Conservation (phyloP, 129 eudicot species). For the Lactuca saligna region DNA sequence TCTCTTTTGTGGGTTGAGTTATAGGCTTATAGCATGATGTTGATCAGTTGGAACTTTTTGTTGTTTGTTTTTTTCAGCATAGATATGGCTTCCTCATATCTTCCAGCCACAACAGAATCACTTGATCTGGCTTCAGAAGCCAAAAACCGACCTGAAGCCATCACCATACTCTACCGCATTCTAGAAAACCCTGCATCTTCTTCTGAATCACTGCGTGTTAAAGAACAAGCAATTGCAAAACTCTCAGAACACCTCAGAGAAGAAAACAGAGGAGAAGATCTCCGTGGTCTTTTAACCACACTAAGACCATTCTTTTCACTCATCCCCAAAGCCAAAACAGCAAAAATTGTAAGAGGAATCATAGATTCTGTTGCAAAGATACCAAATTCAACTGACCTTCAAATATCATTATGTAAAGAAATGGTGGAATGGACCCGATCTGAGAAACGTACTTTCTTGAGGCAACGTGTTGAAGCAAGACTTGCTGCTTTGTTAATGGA, state of each 20-base stretch:
- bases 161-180: conserved; percentile 50
- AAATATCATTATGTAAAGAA: conserved; percentile 59
- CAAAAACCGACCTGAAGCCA: conserved; percentile 47
- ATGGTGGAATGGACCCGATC: conserved; percentile 68
- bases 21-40: too few species aligned
- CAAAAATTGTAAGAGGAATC: conserved; percentile 60
- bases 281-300: conserved; percentile 53
- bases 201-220: conserved; percentile 56
- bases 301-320: conserved; percentile 56
- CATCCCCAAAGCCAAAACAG: conserved; percentile 60
- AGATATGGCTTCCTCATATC: conserved; percentile 46
- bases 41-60: neutral
- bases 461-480: conserved; percentile 55
- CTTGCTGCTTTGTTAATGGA: conserved; percentile 52
- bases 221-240: conserved; percentile 60
- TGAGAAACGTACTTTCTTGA: conserved; percentile 53
- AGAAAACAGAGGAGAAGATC: conserved; percentile 61
- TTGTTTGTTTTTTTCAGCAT: conserved; percentile 11
- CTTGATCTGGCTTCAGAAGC: conserved; percentile 54
- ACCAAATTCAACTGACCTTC: conserved; percentile 56
- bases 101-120: conserved; percentile 58
- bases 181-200: conserved; percentile 66
- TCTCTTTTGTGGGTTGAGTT: too few species aligned
- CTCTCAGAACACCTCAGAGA: conserved; percentile 53
- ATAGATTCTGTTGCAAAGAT: conserved; percentile 62